Base-by-base conservation (phyloP, 192 early-diverging fungal species). In the Coemansia sp. region DNA sequence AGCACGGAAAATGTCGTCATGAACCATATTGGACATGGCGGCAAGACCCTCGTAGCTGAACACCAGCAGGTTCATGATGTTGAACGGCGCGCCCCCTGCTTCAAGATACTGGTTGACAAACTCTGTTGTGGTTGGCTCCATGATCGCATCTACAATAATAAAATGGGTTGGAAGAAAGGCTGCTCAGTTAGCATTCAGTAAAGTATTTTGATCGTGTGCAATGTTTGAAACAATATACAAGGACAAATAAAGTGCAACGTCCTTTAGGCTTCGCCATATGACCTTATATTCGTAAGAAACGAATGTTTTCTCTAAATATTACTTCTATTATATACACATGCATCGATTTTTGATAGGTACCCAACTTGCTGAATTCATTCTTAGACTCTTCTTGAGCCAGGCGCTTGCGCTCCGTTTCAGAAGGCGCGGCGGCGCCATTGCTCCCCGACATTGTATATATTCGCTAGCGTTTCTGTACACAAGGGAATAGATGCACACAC, bases 61-160 rank as follows among this genome's bases (percentile, higher is more conserved):
- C 40, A 57, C 67, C 4, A 81, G 68, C 58, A 68, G 29, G 28
- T 68, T 60, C 68, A 75, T 75, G 36, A 74, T 64, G 62, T 67
- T 70, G 62, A 80, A 67, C 25, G 78, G 78, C 37, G 65, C 65
- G 27, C 78, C 78, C n/a, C 78, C 78, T 8, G 68, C 72, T 5
- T 65, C 61, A 38, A 80, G 47, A 33, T 68, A 80, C 61, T 74
- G 72, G 7, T 80, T 61, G 6, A 63, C 72, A 50, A 72, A 66
- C 5, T 45, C 59, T 8, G 29, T 38, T n/a, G 68, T 71, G 31
- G 71, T 62, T 19, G 72, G 78, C 50, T 80, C 72, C 78, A 80
- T 72, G 61, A 74, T 74, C 13, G 72, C 64, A 68, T 80, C 78
- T 80, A 80, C 57, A 72, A 59, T 20, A 67, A 11, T 30, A 55